Percentiles rank a stretch among this genome's conserved stretches.
These are phyloP conservation scores for Eucalyptus cloeziana DNA, from an alignment of 345 rosid genomes.

Conservation along the genomic window DNA sequence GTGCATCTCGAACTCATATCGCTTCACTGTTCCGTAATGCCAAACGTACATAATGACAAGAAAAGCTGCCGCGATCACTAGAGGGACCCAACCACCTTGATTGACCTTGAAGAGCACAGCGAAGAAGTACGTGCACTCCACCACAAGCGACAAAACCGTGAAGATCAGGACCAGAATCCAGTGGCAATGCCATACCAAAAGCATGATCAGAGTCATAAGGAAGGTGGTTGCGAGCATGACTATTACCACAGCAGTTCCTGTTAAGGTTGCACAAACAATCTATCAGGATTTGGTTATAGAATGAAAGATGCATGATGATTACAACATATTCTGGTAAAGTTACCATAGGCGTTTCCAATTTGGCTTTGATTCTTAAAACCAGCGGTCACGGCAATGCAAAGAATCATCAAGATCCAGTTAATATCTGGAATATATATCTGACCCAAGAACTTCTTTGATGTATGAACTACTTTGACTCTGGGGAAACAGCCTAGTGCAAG, in stretches of 20 bases:
- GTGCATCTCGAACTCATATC: conserved; percentile 13
- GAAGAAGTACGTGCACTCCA: conserved; percentile 18
- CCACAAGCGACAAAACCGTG: background rate
- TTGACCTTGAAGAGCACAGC: conserved; percentile 17
- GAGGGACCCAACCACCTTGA: conserved; percentile 26
- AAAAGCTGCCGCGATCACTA: conserved; percentile 3
- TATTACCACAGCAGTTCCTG: conserved; percentile 12
- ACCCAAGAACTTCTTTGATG: conserved; percentile 3
- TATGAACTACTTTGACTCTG: conserved; percentile 14
- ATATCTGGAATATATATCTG: conserved; percentile 15
- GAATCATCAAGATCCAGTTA: conserved; percentile 19
- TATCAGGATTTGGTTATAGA: background rate
- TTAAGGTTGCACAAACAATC: background rate
- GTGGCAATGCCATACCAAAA: conserved; percentile 20
- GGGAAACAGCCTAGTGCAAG: conserved; percentile 22
- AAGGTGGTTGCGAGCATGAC: conserved; percentile 23
- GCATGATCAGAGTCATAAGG: conserved; percentile 13
- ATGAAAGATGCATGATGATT: background rate
- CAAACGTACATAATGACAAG: conserved; percentile 12
- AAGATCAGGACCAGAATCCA: conserved; percentile 14
- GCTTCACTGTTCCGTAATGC: conserved; percentile 16
- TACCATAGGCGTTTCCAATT: conserved; percentile 15
- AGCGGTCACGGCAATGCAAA: conserved; percentile 4
- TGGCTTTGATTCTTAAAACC: conserved; percentile 13
- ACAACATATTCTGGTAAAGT: background rate